Conservation (phyloP, 1,139 yeast species). For the Debaryomyces udenii region DNA sequence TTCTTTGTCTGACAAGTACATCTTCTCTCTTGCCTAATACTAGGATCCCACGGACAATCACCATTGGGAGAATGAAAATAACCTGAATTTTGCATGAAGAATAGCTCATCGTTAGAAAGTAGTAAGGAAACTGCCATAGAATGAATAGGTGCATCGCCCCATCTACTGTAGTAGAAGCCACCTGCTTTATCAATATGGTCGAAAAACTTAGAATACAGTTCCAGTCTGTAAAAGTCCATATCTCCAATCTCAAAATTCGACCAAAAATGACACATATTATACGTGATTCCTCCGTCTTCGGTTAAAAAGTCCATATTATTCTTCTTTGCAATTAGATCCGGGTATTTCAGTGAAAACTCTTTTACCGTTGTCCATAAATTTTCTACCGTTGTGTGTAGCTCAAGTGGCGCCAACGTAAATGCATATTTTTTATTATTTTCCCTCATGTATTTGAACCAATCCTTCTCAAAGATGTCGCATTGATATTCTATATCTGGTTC, state of each 20-base stretch:
- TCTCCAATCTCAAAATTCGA: constrained; percentile 29
- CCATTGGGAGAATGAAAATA: constrained; percentile 27
- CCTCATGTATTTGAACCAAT: constrained; percentile 24
- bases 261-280: constrained; percentile 32
- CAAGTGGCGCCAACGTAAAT: constrained; percentile 22
- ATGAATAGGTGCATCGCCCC: constrained; percentile 34
- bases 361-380: constrained; percentile 26
- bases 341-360: constrained; percentile 23
- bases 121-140: constrained; percentile 24
- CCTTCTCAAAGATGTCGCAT: constrained; percentile 24
- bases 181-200: constrained; percentile 23
- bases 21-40: constrained; percentile 15
- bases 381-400: constrained; percentile 24
- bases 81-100: constrained; percentile 25
- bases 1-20: constrained; percentile 27
- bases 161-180: constrained; percentile 28
- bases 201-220: constrained; percentile 21
- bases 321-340: constrained; percentile 14
- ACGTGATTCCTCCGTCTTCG: constrained; percentile 20
- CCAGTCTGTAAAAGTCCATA: constrained; percentile 20
- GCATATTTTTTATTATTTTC: constrained; percentile 20
- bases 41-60: constrained; percentile 24
- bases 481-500: constrained; percentile 17
- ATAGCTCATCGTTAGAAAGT: constrained; percentile 18
- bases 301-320: constrained; percentile 15